phyloP scores from a whole-genome alignment of 2,329 filamentous ascomycete species.

The Aspergillus sp. region DNA sequence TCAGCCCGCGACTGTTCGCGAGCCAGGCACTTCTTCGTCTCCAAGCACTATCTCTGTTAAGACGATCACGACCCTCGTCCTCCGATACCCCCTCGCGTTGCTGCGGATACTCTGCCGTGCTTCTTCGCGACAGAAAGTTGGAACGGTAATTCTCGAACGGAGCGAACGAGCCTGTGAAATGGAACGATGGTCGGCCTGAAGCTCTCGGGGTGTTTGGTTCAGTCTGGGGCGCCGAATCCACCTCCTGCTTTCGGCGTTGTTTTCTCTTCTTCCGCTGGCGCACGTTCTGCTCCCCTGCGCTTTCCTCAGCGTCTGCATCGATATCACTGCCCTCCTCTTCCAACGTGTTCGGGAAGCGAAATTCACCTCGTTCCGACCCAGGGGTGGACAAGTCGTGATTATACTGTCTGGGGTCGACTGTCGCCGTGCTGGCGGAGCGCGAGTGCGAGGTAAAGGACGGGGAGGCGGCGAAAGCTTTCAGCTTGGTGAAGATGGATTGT shows the following conservation, averaged over 20 bases:
- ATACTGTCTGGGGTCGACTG: constrained; percentile 37
- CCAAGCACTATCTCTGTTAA: constrained; percentile 56
- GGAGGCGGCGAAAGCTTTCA: constrained; percentile 68
- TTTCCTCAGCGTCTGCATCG: constrained; percentile 80
- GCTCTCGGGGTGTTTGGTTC: constrained; percentile 65
- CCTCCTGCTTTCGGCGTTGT: constrained; percentile 56
- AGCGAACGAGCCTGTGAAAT: constrained; percentile 46
- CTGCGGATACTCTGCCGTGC: constrained; percentile 60
- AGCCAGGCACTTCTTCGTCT: constrained; percentile 61
- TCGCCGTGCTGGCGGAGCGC: constrained; percentile 48
- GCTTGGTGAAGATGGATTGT: constrained; percentile 71
- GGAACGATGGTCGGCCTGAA: constrained; percentile 36
- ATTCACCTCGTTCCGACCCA: constrained; percentile 47
- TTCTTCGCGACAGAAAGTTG: constrained; percentile 59
- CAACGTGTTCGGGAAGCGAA: constrained; percentile 54
- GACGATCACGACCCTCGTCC: constrained; percentile 67
- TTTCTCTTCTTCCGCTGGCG: constrained; percentile 49
- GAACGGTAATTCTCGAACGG: constrained; percentile 46
- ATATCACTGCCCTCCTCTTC: constrained; percentile 65
- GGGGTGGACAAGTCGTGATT: constrained; percentile 43
- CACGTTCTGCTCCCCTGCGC: constrained; percentile 68
- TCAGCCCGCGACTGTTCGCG: constrained; percentile 42
- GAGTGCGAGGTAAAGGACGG: constrained; percentile 49
- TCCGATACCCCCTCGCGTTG: constrained; percentile 68
- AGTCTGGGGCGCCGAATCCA: constrained; percentile 56